phyloP scores from a whole-genome alignment of 768 basidiomycete genomes.

The Dendrothele bispora region DNA sequence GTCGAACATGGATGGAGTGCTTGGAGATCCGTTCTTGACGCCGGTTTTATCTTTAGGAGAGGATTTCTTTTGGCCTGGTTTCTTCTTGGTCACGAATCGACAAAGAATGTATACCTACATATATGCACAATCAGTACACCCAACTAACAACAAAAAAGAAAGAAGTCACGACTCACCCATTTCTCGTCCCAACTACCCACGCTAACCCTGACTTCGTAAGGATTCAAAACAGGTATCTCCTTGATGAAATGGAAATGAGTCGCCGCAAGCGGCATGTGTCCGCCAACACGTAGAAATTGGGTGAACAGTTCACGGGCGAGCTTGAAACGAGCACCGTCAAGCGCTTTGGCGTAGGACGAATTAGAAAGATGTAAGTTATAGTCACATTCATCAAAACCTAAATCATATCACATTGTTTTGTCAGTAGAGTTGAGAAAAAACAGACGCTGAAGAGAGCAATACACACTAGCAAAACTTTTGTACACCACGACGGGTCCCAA shows the following conservation, averaged over 20 bases:
- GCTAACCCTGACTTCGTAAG: slow-evolving; percentile 59
- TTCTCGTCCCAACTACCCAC: slow-evolving; percentile 74
- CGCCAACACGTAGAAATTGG: slow-evolving; percentile 55
- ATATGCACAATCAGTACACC: background rate
- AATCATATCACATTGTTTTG: background rate
- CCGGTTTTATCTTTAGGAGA: background rate
- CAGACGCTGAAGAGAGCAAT: background rate
- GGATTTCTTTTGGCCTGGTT: background rate
- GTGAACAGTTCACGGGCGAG: slow-evolving; percentile 52
- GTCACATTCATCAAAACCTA: slow-evolving; percentile 13
- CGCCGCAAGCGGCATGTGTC: slow-evolving; percentile 65
- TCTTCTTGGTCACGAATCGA: slow-evolving; percentile 6
- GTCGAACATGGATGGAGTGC: background rate
- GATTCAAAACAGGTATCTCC: slow-evolving; percentile 64
- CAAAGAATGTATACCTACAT: slow-evolving; percentile 6
- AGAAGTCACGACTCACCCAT: slow-evolving; percentile 53
- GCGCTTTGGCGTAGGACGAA: slow-evolving; percentile 11
- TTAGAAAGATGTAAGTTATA: slow-evolving; percentile 13
- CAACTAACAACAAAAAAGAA: background rate
- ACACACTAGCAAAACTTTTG: slow-evolving; percentile 5
- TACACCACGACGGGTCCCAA: slow-evolving; percentile 2
- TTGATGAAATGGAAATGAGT: slow-evolving; percentile 69
- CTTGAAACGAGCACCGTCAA: slow-evolving; percentile 51
- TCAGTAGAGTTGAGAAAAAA: background rate
- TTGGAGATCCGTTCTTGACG: background rate